These are phyloP conservation scores for Chytriomyces confervae DNA, from an alignment of 192 early-diverging fungal genomes.

Conservation along the genomic window DNA sequence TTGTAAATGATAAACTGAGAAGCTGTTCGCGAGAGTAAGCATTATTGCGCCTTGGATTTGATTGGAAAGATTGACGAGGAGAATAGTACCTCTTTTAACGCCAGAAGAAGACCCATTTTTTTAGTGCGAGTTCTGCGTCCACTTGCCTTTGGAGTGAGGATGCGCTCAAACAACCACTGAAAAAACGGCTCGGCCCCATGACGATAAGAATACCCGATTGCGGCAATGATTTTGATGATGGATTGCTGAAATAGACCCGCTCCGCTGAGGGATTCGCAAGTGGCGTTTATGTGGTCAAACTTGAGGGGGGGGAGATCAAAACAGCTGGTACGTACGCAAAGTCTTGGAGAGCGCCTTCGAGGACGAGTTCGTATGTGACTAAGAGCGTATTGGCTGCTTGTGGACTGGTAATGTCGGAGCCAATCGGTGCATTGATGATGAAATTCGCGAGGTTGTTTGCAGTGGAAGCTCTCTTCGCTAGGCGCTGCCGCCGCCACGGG, in stretches of 20 bases:
- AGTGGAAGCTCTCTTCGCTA: constrained; percentile 14
- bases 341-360: constrained; percentile 28
- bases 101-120: constrained; percentile 7
- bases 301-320: background rate
- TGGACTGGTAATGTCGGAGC: constrained; percentile 10
- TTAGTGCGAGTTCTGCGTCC: constrained; percentile 5
- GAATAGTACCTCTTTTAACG: constrained; percentile 12
- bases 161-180: constrained; percentile 23
- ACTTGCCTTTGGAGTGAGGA: background rate
- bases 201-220: constrained; percentile 7
- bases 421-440: constrained; percentile 5
- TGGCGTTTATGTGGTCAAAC: no score
- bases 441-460: constrained; percentile 23
- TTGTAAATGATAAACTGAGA: background rate
- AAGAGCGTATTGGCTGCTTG: constrained; percentile 17
- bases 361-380: constrained; percentile 8
- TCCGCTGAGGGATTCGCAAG: background rate
- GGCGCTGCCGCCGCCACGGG: background rate
- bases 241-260: constrained; percentile 2
- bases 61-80: background rate
- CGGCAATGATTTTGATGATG: constrained; percentile 1
- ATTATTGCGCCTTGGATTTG: background rate
- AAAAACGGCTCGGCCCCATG: constrained; percentile 13
- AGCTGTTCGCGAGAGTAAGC: background rate
- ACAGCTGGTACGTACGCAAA: constrained; percentile 1